A percentile compares a stretch with the other conserved stretches of the same genome.
phyloP scores from a whole-genome alignment of 495 filamentous ascomycete genomes.

The Thermothielavioides terrestris region DNA sequence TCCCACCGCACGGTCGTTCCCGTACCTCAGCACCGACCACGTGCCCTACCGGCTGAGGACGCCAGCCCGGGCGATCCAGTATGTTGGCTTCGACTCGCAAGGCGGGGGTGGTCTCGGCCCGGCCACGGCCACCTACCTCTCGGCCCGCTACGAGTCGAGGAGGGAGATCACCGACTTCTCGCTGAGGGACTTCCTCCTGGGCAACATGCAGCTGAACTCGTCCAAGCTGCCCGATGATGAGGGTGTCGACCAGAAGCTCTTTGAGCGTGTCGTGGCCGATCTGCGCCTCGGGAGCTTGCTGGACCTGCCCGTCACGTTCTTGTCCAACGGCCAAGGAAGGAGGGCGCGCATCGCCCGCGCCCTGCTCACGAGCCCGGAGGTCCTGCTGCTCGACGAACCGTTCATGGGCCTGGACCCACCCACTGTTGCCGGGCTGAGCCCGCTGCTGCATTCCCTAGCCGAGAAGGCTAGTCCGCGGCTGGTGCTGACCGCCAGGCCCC shows the following conservation, averaged over 20 bases:
- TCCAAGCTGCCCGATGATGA: constrained; percentile 38
- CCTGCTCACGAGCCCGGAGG: constrained; percentile 65
- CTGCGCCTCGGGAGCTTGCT: constrained; percentile 57
- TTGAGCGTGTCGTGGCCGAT: constrained; percentile 55
- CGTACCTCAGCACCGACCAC: constrained; percentile 59
- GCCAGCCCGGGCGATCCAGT: constrained; percentile 60
- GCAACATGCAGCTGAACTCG: constrained; percentile 66
- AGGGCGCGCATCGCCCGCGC: constrained; percentile 82
- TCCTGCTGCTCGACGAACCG: constrained; percentile 84
- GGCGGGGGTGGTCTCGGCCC: constrained; percentile 29
- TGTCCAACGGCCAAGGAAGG: constrained; percentile 89
- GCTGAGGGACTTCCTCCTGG: constrained; percentile 65
- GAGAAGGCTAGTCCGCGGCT: constrained; percentile 57
- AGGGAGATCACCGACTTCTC: constrained; percentile 83
- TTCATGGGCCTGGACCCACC: constrained; percentile 95
- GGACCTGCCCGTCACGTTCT: constrained; percentile 70
- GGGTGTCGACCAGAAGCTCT: constrained; percentile 31
- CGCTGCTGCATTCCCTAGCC: constrained; percentile 57
- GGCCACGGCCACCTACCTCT: constrained; percentile 65
- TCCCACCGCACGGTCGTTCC: constrained; percentile 62
- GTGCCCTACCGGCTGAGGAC: constrained; percentile 47
- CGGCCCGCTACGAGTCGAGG: constrained; percentile 84
- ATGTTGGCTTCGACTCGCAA: constrained; percentile 70
- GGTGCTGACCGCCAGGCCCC: constrained; percentile 68
- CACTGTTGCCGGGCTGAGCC: constrained; percentile 59